Evolutionary conservation across 1,284 basidiomycete species (phyloP).

Genomic region (Ceratobasidium sp.): DNA sequence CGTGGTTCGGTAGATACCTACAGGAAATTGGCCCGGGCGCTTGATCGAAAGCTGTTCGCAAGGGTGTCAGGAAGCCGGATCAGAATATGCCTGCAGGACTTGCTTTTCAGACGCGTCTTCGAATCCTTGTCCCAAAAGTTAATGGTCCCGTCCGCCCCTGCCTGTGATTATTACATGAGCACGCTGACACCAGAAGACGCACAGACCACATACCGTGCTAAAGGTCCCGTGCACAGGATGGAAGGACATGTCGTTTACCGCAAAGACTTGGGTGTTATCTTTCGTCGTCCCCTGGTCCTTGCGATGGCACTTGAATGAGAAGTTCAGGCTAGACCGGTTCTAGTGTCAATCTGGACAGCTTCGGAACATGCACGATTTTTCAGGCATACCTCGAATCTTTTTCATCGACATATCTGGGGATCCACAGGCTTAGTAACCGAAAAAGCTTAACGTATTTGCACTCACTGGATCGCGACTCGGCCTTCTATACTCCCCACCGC

Average conservation of each 20-base stretch:
- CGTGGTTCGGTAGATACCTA: conserved; percentile 32
- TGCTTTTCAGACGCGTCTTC: conserved; percentile 89
- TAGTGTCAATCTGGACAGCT: conserved; percentile 12
- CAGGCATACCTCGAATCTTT: conserved; percentile 71
- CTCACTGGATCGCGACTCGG: conserved; percentile 94
- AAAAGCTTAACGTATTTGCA: conserved; percentile 45
- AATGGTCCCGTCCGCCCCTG: conserved; percentile 44
- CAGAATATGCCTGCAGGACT: conserved; percentile 52
- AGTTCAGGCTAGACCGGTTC: not conserved
- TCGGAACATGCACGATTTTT: conserved; percentile 42
- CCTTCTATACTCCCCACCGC: conserved; percentile 97
- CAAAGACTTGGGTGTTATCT: conserved; percentile 85
- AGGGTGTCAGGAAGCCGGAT: conserved; percentile 37
- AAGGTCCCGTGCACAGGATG: conserved; percentile 95
- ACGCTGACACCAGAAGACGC: not conserved
- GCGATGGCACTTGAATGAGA: conserved; percentile 93
- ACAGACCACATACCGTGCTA: conserved; percentile 80
- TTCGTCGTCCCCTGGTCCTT: conserved; percentile 74
- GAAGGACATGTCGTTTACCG: conserved; percentile 94
- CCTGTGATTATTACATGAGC: conserved; percentile 14
- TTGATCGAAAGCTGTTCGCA: conserved; percentile 71
- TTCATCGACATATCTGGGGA: conserved; percentile 79
- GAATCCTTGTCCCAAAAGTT: conserved; percentile 88
- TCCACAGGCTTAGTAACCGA: conserved; percentile 45
- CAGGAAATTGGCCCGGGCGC: conserved; percentile 73